These are phyloP conservation scores for Kurtzmaniella natalensis DNA, from an alignment of 1,139 yeast genomes.

Conservation along the genomic window DNA sequence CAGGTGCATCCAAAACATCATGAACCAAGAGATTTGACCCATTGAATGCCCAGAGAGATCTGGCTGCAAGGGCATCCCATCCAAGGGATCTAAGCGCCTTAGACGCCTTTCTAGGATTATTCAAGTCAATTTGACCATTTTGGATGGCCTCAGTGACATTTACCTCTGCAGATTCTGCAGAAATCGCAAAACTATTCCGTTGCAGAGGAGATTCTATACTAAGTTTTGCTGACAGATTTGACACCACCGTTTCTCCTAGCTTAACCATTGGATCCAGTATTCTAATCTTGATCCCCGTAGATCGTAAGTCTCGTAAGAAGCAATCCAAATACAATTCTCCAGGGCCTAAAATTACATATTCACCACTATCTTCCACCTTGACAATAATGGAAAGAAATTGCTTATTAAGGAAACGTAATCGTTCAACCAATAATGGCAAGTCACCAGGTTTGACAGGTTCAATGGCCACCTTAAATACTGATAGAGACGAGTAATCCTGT, in stretches of 20 bases:
- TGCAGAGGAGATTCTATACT: constrained; percentile 51
- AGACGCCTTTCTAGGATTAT: constrained; percentile 43
- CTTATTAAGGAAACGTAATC: constrained; percentile 57
- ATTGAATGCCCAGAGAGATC: constrained; percentile 72
- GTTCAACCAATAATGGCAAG: constrained; percentile 65
- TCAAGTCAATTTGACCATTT: constrained; percentile 37
- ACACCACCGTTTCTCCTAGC: constrained; percentile 74
- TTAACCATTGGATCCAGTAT: constrained; percentile 82
- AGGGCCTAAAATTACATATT: constrained; percentile 71
- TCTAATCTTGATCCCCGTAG: constrained; percentile 58
- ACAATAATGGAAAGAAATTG: constrained; percentile 64
- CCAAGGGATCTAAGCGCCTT: constrained; percentile 55
- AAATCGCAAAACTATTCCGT: constrained; percentile 57
- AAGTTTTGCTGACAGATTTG: constrained; percentile 64
- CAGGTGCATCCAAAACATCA: constrained; percentile 58
- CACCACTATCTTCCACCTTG: constrained; percentile 86
- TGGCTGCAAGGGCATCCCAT: constrained; percentile 83
- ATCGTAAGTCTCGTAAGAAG: constrained; percentile 69
- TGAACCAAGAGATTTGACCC: constrained; percentile 68
- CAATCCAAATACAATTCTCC: constrained; percentile 92
- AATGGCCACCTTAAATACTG: constrained; percentile 77
- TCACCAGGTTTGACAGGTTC: constrained; percentile 82
- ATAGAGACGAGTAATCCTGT: too few relatives aligned
- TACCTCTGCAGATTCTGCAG: constrained; percentile 67
- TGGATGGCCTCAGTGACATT: constrained; percentile 56